phyloP scores from a whole-genome alignment of 495 filamentous ascomycete genomes.

The Evansstolkia leycettana region DNA sequence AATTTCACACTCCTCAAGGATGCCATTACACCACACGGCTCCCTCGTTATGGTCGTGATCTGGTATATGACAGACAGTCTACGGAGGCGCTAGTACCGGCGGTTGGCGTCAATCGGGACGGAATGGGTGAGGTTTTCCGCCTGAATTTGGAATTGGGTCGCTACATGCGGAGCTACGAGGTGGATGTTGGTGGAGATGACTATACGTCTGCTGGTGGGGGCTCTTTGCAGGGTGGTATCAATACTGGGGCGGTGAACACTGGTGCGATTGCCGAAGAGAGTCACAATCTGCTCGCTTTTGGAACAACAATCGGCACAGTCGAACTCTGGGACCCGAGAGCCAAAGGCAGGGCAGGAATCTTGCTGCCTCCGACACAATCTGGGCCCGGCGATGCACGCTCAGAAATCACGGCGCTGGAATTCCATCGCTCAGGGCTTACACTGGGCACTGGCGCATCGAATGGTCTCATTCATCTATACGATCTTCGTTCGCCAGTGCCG shows the following conservation, averaged over 20 bases:
- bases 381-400: constrained; percentile 39
- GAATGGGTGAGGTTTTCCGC: constrained; percentile 81
- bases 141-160: constrained; percentile 83
- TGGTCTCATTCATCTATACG: constrained; percentile 85
- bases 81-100: constrained; percentile 81
- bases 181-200: constrained; percentile 81
- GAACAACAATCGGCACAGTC: constrained; percentile 88
- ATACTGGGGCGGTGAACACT: constrained; percentile 74
- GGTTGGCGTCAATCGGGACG: constrained; percentile 75
- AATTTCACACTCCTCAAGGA: constrained; percentile 87
- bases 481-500: constrained; percentile 78
- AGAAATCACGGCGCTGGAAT: constrained; percentile 80
- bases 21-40: constrained; percentile 79
- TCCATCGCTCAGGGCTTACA: constrained; percentile 72
- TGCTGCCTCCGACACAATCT: constrained; percentile 37
- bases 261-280: constrained; percentile 81
- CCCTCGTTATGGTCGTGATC: constrained; percentile 83
- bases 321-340: constrained; percentile 91
- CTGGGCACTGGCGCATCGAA: constrained; percentile 80
- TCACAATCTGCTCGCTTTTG: constrained; percentile 87
- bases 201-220: constrained; percentile 46
- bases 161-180: constrained; percentile 69
- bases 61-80: constrained; percentile 72
- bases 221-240: constrained; percentile 71
- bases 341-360: constrained; percentile 65